Evolutionary conservation across 495 filamentous ascomycete genomes (phyloP).

Genomic region (Penicillium parvum): DNA sequence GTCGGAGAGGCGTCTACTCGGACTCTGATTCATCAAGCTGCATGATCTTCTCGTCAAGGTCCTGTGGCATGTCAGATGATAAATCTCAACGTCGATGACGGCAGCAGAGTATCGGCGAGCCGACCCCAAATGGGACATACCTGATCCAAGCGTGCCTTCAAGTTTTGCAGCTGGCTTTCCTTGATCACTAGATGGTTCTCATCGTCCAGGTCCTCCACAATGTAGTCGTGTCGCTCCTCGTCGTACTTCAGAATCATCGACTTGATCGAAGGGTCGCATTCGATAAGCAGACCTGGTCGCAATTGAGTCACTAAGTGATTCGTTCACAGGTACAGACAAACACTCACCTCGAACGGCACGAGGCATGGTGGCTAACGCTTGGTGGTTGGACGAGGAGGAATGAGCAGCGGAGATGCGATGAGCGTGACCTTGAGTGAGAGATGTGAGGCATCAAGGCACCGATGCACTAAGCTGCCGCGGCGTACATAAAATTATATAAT

Average conservation of each 20-base stretch:
- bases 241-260: conserved; percentile 73
- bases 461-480: not conserved
- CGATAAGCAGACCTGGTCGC: conserved; percentile 60
- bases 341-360: conserved; percentile 44
- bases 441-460: conserved; percentile 19
- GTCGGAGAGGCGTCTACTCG: too few relatives aligned
- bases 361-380: conserved; percentile 32
- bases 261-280: conserved; percentile 76
- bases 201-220: conserved; percentile 74
- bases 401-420: not conserved
- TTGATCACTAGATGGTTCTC: conserved; percentile 65
- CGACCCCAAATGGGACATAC: conserved; percentile 31
- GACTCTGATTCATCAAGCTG: conserved; percentile 50
- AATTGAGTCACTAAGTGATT: not conserved
- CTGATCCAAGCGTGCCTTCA: conserved; percentile 58
- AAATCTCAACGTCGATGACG: too few relatives aligned
- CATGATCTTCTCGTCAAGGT: conserved; percentile 52
- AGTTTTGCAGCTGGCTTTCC: conserved; percentile 57
- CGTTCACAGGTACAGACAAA: not conserved
- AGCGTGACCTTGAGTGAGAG: conserved; percentile 3
- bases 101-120: not conserved
- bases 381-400: not conserved
- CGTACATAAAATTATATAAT: not conserved
- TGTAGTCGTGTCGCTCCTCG: conserved; percentile 61
- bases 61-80: too few relatives aligned